phyloP scores from a whole-genome alignment of 768 basidiomycete species.

The Boletus rubropictus region DNA sequence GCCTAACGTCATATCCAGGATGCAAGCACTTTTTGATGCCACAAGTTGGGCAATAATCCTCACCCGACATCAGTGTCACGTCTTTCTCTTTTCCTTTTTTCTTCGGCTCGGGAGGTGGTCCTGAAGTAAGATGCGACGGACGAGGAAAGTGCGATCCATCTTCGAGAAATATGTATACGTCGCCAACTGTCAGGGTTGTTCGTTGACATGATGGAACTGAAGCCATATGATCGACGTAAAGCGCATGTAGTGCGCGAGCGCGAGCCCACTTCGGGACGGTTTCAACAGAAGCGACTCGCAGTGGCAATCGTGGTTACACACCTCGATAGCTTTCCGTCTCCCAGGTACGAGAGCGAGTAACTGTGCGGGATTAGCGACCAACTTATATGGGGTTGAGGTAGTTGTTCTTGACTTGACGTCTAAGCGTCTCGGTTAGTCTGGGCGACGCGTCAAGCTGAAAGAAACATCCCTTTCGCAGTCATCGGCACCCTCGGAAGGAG shows the following conservation, averaged over 20 bases:
- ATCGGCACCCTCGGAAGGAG: constrained; percentile 40
- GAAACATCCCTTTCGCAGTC: constrained; percentile 15
- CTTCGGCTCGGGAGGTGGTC: constrained; percentile 12
- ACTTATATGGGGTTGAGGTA: constrained; percentile 34
- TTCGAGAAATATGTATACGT: constrained; percentile 41
- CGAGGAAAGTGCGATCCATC: constrained; percentile 34
- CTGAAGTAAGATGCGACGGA: constrained; percentile 12
- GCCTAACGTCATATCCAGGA: constrained; percentile 20
- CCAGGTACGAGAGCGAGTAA: constrained; percentile 35
- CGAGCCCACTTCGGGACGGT: constrained; percentile 34
- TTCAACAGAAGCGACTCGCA: constrained; percentile 1
- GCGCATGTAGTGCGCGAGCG: constrained; percentile 28
- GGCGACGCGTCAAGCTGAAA: too few species aligned
- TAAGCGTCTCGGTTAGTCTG: constrained; percentile 7
- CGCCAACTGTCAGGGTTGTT: constrained; percentile 33
- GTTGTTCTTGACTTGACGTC: constrained; percentile 33
- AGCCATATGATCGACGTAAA: constrained; percentile 31
- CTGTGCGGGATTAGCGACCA: constrained; percentile 32
- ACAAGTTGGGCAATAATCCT: constrained; percentile 25
- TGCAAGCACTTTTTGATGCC: constrained; percentile 29
- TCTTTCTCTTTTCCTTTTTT: constrained; percentile 25
- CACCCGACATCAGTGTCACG: constrained; percentile 11
- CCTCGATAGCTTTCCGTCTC: constrained; percentile 46
- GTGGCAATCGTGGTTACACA: constrained; percentile 18
- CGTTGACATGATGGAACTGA: constrained; percentile 17